These are phyloP conservation scores for Sinapis alba DNA, from an alignment of 441 rosid species.

Conservation along the genomic window DNA sequence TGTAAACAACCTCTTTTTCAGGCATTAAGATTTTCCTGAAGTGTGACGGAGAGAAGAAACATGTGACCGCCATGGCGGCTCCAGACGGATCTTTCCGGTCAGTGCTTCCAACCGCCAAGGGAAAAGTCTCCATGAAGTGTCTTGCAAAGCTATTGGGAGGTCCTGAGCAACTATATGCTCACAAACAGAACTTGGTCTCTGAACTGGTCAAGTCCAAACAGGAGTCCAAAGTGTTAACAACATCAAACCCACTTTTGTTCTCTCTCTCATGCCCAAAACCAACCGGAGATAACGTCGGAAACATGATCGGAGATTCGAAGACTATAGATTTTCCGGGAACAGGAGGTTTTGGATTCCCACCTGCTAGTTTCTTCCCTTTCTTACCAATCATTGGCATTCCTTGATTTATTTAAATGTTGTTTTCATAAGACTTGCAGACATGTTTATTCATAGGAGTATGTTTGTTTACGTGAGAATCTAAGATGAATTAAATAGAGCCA, in stretches of 20 bases:
- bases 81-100: constrained; percentile 30
- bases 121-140: constrained; percentile 9
- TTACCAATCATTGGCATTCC: constrained; percentile 42
- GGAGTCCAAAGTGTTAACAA: constrained; percentile 21
- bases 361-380: constrained; percentile 36
- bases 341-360: constrained; percentile 41
- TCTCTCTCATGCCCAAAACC: constrained; percentile 36
- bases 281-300: constrained; percentile 13
- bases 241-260: constrained; percentile 29
- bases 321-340: constrained; percentile 27
- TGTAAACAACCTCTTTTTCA: neutral
- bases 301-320: constrained; percentile 29
- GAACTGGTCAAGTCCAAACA: constrained; percentile 27
- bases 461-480: neutral
- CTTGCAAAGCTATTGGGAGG: constrained; percentile 42
- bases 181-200: constrained; percentile 34
- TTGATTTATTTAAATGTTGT: constrained; percentile 1
- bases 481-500: neutral
- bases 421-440: constrained; percentile 5
- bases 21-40: constrained; percentile 36
- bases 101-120: neutral
- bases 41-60: constrained; percentile 39
- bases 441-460: constrained; percentile 10
- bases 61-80: constrained; percentile 5
- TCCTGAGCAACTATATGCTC: constrained; percentile 39